Base-by-base conservation (phyloP, 768 basidiomycete genomes). In the Pisolithus tinctorius region DNA sequence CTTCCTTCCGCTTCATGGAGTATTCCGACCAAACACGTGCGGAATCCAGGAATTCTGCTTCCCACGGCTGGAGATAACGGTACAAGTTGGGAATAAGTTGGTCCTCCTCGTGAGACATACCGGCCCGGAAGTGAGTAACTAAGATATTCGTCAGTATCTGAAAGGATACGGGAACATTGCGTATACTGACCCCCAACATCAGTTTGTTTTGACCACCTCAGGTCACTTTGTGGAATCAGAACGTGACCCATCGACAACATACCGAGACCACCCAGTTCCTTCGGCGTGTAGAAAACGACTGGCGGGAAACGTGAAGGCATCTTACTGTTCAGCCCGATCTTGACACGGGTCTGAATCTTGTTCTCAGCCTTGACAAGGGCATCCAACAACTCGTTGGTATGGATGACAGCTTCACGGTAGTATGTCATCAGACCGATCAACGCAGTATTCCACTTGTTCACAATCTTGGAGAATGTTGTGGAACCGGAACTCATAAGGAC, bases 201-300 rank as follows among this genome's bases (percentile, higher is more conserved):
- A 20, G 96, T 99, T 67, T 99, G 96, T 67, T 96, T 98, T 36
- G 90, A 93, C 93, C 93, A 98, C 51, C 95, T 81, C 30, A 98
- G 79, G 63, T 98, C 96, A 61, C 92, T 94, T 65, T 98, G 95
- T 39, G 96, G 96, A 53, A 99, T 98, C 47, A 99, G 77, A 46
- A 99, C 94, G 68, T 97, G 96, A 11, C 95, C 95, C 96, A 99
- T 99, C 3, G 93, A 97, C 62, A 99, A 75, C 96, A 97, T 97
- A 48, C 96, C 96, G 41, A 98, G 82, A 67, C 95, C 96, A 66
- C 95, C 96, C 30, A 98, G 74, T 76, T 98, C 96, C 84, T 97
- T 97, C 0, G 93, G 94, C 6, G 92, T 94, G 66, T 96, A 95
- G 76, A 93, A 95, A 7, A 94, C 88, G 14, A 91, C 88, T 10